phyloP scores from a whole-genome alignment of 345 rosid species.

The Fremontodendron californicum region DNA sequence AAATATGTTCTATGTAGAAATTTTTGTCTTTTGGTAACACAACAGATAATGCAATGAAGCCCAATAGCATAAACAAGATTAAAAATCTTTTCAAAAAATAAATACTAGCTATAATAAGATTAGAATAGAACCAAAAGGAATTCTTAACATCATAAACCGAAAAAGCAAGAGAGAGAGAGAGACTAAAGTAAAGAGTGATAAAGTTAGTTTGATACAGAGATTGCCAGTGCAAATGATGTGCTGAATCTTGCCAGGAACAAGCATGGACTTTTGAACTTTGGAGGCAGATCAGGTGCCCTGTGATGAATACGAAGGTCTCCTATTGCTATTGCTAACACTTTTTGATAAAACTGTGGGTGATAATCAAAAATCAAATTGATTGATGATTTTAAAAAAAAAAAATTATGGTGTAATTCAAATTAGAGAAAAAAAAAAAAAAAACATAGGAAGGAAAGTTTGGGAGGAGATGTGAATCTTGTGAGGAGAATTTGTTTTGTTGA shows the following conservation, averaged over 20 bases:
- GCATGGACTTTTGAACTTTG: conserved; percentile 3
- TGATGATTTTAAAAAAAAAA: too few relatives aligned
- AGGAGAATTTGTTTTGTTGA: too few relatives aligned
- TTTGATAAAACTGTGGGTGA: too few relatives aligned
- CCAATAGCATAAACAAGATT: neutral
- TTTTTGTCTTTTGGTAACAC: neutral
- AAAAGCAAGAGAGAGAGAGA: neutral
- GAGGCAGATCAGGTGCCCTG: conserved; percentile 47
- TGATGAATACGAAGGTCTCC: conserved; percentile 92
- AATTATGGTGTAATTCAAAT: too few relatives aligned
- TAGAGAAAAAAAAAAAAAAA: too few relatives aligned
- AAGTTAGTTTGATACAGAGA: conserved; percentile 68
- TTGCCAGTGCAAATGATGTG: conserved; percentile 33
- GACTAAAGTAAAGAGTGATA: neutral
- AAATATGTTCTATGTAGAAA: neutral
- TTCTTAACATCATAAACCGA: neutral
- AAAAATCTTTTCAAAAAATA: neutral
- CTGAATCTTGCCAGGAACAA: conserved; percentile 1
- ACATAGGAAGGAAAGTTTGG: too few relatives aligned
- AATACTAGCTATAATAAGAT: neutral
- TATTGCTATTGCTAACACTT: too few relatives aligned
- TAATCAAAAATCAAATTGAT: too few relatives aligned
- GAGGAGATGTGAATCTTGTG: too few relatives aligned
- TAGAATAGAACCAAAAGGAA: neutral
- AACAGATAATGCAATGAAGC: neutral